phyloP scores from a whole-genome alignment of 1,139 yeast species.

The Diutina ranongensis region DNA sequence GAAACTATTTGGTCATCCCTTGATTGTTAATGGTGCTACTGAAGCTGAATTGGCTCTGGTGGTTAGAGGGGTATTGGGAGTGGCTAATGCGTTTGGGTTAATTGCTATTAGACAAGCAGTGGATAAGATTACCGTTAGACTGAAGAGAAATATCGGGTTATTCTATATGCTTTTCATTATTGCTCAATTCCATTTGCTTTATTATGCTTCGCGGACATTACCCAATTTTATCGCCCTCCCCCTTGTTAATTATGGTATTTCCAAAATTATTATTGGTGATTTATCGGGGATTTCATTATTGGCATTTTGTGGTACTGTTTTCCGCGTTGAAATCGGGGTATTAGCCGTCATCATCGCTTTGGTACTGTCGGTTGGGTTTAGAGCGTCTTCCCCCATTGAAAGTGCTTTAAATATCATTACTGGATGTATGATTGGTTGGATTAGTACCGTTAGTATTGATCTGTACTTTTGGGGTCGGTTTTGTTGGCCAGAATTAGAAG shows the following conservation, averaged over 20 bases:
- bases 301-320: constrained; percentile 54
- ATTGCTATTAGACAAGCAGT: constrained; percentile 18
- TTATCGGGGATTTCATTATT: constrained; percentile 45
- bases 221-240: constrained; percentile 87
- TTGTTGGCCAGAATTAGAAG: constrained; percentile 59
- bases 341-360: constrained; percentile 37
- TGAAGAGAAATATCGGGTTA: constrained; percentile 23
- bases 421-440: constrained; percentile 48
- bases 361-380: constrained; percentile 29
- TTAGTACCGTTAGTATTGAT: constrained; percentile 45
- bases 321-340: constrained; percentile 63
- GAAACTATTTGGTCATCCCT: constrained; percentile 13
- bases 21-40: constrained; percentile 15
- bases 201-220: constrained; percentile 67
- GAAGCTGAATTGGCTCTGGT: constrained; percentile 36
- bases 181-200: constrained; percentile 71
- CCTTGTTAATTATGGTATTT: constrained; percentile 44
- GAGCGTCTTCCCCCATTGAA: constrained; percentile 29
- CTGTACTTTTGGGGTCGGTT: constrained; percentile 61
- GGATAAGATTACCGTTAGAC: constrained; percentile 15
- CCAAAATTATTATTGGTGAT: constrained; percentile 40
- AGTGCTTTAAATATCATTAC: constrained; percentile 28
- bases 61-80: constrained; percentile 43
- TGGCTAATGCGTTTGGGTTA: constrained; percentile 29
- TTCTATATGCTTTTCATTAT: constrained; percentile 52